Evolutionary conservation across 345 rosid genomes (phyloP).

Genomic region (Boechera retrofracta): DNA sequence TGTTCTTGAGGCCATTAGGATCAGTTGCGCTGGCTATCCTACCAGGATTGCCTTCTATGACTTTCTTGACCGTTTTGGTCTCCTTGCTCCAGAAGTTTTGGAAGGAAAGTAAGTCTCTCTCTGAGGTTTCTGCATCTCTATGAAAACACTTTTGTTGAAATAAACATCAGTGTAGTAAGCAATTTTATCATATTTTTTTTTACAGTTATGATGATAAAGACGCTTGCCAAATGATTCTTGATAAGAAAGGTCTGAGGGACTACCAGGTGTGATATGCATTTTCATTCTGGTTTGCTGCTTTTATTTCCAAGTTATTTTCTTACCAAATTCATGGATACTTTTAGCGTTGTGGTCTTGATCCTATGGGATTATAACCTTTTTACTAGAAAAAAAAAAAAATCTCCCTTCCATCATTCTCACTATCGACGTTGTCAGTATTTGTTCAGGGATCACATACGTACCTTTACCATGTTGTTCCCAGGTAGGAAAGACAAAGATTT

Average conservation of each 20-base stretch:
- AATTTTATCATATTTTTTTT: slow-evolving; percentile 34
- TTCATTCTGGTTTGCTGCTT: slow-evolving; percentile 26
- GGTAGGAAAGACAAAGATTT: slow-evolving; percentile 91
- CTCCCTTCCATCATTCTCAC: not conserved
- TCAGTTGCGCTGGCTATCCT: slow-evolving; percentile 99
- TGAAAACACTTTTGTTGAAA: slow-evolving; percentile 29
- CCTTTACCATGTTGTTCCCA: slow-evolving; percentile 48
- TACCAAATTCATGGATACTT: slow-evolving; percentile 8
- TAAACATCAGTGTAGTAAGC: slow-evolving; percentile 31
- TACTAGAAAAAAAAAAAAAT: not conserved
- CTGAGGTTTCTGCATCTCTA: slow-evolving; percentile 27
- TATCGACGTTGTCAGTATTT: slow-evolving; percentile 18
- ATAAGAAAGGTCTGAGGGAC: slow-evolving; percentile 85
- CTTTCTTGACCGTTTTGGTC: slow-evolving; percentile 93
- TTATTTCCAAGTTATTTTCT: slow-evolving; percentile 25
- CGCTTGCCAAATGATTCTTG: slow-evolving; percentile 90
- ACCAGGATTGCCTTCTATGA: slow-evolving; percentile 93
- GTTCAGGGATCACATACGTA: slow-evolving; percentile 30
- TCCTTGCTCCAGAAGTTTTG: slow-evolving; percentile 92
- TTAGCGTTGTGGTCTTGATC: slow-evolving; percentile 6
- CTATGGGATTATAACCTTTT: slow-evolving; percentile 21
- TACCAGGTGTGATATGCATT: slow-evolving; percentile 74
- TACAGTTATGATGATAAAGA: slow-evolving; percentile 81
- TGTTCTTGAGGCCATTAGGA: slow-evolving; percentile 97
- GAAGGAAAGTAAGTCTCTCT: slow-evolving; percentile 74